These are phyloP conservation scores for Mucor mucedo DNA, from an alignment of 371 early-diverging fungal species.

Conservation along the genomic window DNA sequence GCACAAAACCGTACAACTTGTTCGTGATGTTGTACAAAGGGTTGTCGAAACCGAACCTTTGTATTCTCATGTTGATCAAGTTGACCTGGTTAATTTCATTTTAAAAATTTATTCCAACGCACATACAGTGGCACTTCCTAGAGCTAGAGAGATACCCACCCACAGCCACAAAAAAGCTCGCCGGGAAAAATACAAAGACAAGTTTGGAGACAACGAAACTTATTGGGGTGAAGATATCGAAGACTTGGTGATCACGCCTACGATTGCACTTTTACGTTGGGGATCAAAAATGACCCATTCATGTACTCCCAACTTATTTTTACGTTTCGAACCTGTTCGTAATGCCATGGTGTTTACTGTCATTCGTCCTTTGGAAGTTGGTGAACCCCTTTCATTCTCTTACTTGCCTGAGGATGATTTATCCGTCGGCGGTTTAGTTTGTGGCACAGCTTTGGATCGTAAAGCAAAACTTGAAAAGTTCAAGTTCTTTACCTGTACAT, in stretches of 20 bases:
- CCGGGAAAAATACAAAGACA: conserved; percentile 26
- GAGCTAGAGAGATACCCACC: conserved; percentile 32
- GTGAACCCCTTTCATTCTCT: conserved; percentile 45
- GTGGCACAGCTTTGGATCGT: conserved; percentile 41
- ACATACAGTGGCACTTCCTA: conserved; percentile 44
- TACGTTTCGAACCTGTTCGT: conserved; percentile 43
- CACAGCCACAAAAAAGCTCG: conserved; percentile 36
- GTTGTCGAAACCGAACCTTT: conserved; percentile 27
- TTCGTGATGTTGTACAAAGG: conserved; percentile 22
- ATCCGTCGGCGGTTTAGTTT: conserved; percentile 46
- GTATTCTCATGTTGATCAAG: conserved; percentile 33
- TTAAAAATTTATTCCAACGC: conserved; percentile 58
- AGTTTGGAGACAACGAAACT: conserved; percentile 29
- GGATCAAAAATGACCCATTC: conserved; percentile 56
- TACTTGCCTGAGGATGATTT: conserved; percentile 55
- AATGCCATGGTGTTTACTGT: conserved; percentile 47
- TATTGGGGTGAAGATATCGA: conserved; percentile 28
- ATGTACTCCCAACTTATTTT: conserved; percentile 53
- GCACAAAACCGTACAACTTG: conserved; percentile 38
- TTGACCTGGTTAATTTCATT: conserved; percentile 38
- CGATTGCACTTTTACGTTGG: conserved; percentile 48
- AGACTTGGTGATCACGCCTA: conserved; percentile 22
- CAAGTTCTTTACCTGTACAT: conserved; percentile 53
- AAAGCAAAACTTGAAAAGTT: conserved; percentile 40
- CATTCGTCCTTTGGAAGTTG: conserved; percentile 33